A percentile compares a stretch with the other conserved stretches of the same genome.
Evolutionary conservation across 371 early-diverging fungal genomes (phyloP).

Genomic region (Dichotomocladium elegans): DNA sequence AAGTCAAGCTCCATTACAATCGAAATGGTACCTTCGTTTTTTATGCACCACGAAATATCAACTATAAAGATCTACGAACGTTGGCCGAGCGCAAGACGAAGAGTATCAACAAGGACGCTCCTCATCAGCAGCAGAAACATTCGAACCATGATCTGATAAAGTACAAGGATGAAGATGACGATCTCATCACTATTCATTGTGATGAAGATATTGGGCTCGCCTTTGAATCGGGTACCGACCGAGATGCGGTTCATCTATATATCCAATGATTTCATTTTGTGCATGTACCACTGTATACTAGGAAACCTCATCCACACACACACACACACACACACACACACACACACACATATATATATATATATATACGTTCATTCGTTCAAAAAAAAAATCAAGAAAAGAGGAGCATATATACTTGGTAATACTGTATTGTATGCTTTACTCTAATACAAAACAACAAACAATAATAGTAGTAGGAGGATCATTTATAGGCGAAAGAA

Average conservation of each 20-base stretch:
- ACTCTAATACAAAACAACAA: too few relatives aligned
- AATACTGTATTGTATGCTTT: too few relatives aligned
- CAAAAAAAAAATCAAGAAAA: not conserved
- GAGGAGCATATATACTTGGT: not conserved
- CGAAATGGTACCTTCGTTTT: constrained; percentile 77
- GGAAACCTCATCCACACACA: too few relatives aligned
- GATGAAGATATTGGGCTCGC: constrained; percentile 84
- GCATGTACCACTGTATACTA: too few relatives aligned
- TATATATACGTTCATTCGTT: not conserved
- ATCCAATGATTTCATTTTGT: constrained; percentile 1
- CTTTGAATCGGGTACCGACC: constrained; percentile 55
- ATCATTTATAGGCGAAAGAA: too few relatives aligned
- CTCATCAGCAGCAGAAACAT: too few relatives aligned
- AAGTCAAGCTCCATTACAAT: constrained; percentile 77
- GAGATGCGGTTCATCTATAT: constrained; percentile 6
- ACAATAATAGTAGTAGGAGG: too few relatives aligned
- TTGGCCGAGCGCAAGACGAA: constrained; percentile 76
- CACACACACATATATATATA: not conserved
- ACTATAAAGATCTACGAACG: constrained; percentile 62
- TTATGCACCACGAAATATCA: constrained; percentile 67
- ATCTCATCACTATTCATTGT: constrained; percentile 68
- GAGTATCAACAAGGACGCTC: constrained; percentile 12
- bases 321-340: not conserved
- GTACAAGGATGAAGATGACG: constrained; percentile 85
- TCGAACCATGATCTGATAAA: constrained; percentile 53